Percentiles rank a stretch among this genome's conserved stretches.
Conservation (phyloP, 1,284 basidiomycete genomes). For the Tilletia horrida region DNA sequence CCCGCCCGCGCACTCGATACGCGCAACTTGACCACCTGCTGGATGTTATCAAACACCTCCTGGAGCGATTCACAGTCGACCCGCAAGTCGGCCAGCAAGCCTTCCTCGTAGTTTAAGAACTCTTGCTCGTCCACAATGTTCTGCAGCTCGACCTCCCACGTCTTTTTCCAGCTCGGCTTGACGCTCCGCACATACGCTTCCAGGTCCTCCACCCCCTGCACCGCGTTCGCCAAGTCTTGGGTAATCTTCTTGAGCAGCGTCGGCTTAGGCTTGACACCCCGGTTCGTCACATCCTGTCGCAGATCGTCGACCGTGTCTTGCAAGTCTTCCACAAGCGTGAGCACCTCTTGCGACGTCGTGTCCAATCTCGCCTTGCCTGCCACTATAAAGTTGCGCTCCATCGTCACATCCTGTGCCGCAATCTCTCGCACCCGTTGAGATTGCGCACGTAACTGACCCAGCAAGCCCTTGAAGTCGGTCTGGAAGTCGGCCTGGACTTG, state of each 20-base stretch:
- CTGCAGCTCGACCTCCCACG: conserved; percentile 92
- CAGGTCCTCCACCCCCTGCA: conserved; percentile 71
- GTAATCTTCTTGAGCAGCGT: conserved; percentile 70
- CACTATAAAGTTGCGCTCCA: conserved; percentile 82
- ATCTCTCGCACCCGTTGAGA: conserved; percentile 77
- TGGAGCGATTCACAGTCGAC: conserved; percentile 47
- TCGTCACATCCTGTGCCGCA: conserved; percentile 70
- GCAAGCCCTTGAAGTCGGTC: conserved; percentile 79
- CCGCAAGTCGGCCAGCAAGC: conserved; percentile 46
- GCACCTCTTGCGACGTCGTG: conserved; percentile 76
- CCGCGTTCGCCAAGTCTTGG: conserved; percentile 70
- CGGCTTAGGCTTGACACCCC: conserved; percentile 79
- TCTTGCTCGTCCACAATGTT: conserved; percentile 97
- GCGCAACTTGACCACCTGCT: conserved; percentile 52
- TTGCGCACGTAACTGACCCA: conserved; percentile 73
- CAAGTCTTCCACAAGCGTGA: conserved; percentile 89
- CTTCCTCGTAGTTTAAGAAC: conserved; percentile 64
- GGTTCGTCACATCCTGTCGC: conserved; percentile 84
- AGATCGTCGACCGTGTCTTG: conserved; percentile 87
- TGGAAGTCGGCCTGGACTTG: conserved; percentile 92
- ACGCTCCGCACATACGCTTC: conserved; percentile 81
- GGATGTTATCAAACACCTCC: conserved; percentile 53
- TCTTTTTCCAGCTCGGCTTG: conserved; percentile 97
- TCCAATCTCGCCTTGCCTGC: conserved; percentile 88
- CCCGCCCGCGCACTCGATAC: conserved; percentile 19